Evolutionary conservation across 192 early-diverging fungal species (phyloP).

Genomic region (Linnemannia hyalina): DNA sequence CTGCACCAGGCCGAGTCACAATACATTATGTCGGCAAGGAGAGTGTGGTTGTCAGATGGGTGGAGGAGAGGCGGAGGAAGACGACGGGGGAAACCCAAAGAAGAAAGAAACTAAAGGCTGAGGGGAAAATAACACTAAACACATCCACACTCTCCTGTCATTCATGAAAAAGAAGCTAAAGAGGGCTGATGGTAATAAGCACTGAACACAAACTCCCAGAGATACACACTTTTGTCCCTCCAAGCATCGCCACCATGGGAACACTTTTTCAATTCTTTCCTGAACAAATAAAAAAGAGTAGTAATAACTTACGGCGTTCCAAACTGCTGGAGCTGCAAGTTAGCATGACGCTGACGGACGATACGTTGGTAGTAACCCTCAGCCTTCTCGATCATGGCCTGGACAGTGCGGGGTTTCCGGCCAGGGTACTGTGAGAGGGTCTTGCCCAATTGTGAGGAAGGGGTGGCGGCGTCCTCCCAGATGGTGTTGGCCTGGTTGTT

Average conservation of each 20-base stretch:
- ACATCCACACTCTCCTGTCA: no score
- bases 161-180: no score
- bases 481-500: not conserved
- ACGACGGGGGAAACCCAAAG: no score
- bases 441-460: not conserved
- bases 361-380: conserved; percentile 30
- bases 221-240: not conserved
- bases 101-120: no score
- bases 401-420: conserved; percentile 29
- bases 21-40: no score
- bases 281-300: not conserved
- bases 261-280: no score
- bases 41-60: no score
- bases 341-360: conserved; percentile 22
- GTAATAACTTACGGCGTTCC: conserved; percentile 24
- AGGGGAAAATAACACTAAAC: no score
- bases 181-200: no score
- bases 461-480: conserved; percentile 20
- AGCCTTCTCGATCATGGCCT: conserved; percentile 34
- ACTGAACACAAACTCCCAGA: no score
- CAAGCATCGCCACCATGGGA: not conserved
- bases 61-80: no score
- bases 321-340: not conserved
- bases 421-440: conserved; percentile 24
- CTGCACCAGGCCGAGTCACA: no score